Conservation (phyloP, 2,329 filamentous ascomycete species). For the Trichoderma pleuroti region DNA sequence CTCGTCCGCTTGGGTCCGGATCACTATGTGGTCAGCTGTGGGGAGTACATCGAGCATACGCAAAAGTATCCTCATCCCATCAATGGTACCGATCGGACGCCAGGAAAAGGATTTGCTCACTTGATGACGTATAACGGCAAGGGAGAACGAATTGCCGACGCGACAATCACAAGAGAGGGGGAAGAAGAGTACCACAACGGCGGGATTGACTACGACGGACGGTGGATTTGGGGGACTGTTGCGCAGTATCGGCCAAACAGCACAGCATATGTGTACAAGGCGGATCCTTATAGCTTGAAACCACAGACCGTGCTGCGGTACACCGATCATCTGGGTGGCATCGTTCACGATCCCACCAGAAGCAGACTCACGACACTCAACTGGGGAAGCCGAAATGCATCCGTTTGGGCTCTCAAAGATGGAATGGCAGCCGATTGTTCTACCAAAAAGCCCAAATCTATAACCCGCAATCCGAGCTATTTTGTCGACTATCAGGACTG, state of each 20-base stretch:
- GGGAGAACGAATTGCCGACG: constrained; percentile 43
- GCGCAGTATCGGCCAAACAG: constrained; percentile 47
- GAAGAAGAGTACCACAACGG: constrained; percentile 44
- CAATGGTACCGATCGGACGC: constrained; percentile 49
- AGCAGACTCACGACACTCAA: constrained; percentile 40
- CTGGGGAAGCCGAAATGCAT: constrained; percentile 44
- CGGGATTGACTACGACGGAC: constrained; percentile 48
- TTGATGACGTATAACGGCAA: constrained; percentile 43
- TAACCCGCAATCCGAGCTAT: constrained; percentile 38
- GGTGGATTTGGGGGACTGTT: constrained; percentile 44
- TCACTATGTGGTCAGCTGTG: constrained; percentile 44
- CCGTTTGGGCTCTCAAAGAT: constrained; percentile 32
- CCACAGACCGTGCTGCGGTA: constrained; percentile 35
- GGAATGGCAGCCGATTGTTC: constrained; percentile 22
- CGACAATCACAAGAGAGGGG: constrained; percentile 38
- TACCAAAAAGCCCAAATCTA: constrained; percentile 20
- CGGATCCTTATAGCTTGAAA: constrained; percentile 37
- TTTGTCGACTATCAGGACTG: constrained; percentile 52
- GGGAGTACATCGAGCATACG: constrained; percentile 41
- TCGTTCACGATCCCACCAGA: constrained; percentile 39
- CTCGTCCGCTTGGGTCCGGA: constrained; percentile 42
- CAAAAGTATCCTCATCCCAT: constrained; percentile 41
- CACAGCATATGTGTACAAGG: constrained; percentile 41
- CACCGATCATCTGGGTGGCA: constrained; percentile 45
- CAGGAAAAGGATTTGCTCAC: constrained; percentile 44